phyloP scores from a whole-genome alignment of 495 filamentous ascomycete species.

The Podospora anserina region DNA sequence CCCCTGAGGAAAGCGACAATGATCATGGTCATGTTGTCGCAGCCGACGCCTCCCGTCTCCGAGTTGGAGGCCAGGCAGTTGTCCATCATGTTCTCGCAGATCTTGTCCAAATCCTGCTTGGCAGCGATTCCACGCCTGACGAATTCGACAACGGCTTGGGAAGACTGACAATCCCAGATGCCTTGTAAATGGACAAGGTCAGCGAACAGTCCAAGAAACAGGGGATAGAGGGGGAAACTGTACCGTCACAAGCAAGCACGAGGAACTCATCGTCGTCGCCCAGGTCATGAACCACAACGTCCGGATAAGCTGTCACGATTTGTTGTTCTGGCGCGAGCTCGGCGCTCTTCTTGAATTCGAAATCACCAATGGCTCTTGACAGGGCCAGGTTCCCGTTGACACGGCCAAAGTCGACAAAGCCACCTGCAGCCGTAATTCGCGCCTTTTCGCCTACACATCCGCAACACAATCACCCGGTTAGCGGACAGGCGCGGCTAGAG shows the following conservation, averaged over 20 bases:
- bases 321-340: slow-evolving; percentile 94
- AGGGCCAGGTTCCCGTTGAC: slow-evolving; percentile 98
- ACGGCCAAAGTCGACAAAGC: slow-evolving; percentile 97
- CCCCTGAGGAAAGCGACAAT: slow-evolving; percentile 85
- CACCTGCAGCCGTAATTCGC: slow-evolving; percentile 89
- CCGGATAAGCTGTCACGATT: slow-evolving; percentile 94
- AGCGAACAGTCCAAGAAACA: slow-evolving; percentile 17
- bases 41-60: slow-evolving; percentile 95
- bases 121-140: slow-evolving; percentile 92
- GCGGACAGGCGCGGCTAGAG: slow-evolving; percentile 17
- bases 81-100: slow-evolving; percentile 99
- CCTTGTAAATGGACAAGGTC: slow-evolving; percentile 48
- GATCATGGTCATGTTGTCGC: slow-evolving; percentile 99
- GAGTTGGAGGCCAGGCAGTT: slow-evolving; percentile 96
- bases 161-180: slow-evolving; percentile 99
- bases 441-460: slow-evolving; percentile 78
- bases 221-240: not conserved
- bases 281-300: slow-evolving; percentile 86
- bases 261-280: slow-evolving; percentile 94
- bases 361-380: slow-evolving; percentile 96
- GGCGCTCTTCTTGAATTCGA: slow-evolving; percentile 99
- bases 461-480: slow-evolving; percentile 23
- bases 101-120: slow-evolving; percentile 86
- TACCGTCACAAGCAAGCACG: slow-evolving; percentile 96
- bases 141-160: slow-evolving; percentile 94